Evolutionary conservation across 2,329 filamentous ascomycete species (phyloP).

Genomic region (Phyllosticta capitalensis): DNA sequence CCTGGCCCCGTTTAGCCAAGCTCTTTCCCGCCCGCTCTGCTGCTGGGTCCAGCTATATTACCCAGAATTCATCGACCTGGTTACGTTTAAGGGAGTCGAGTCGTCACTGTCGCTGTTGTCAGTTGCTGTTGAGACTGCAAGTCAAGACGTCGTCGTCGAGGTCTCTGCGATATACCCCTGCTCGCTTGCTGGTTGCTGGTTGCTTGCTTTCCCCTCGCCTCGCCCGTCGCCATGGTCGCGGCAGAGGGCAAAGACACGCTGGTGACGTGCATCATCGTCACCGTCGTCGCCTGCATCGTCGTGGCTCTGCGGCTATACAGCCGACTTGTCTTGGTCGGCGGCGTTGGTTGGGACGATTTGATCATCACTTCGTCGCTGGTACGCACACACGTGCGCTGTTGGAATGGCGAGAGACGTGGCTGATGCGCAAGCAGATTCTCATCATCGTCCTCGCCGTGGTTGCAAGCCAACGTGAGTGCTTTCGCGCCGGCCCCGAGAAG

Average conservation of each 20-base stretch:
- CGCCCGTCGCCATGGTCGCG: background rate
- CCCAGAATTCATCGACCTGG: background rate
- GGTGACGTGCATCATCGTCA: background rate
- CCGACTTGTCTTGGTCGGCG: background rate
- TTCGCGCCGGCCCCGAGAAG: no score
- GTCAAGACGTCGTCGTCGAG: no score
- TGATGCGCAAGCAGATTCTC: background rate
- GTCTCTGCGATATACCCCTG: no score
- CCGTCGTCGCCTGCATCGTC: background rate
- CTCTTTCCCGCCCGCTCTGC: background rate
- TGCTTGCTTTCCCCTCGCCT: background rate
- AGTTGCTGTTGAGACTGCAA: no score
- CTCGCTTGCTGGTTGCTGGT: no score
- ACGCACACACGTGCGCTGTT: background rate
- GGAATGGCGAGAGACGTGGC: background rate
- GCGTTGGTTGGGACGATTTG: slow-evolving; percentile 1
- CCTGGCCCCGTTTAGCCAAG: background rate
- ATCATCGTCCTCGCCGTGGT: background rate
- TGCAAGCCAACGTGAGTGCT: background rate
- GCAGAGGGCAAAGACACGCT: background rate
- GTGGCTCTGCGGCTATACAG: background rate
- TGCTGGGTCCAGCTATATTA: background rate
- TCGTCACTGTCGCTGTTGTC: background rate
- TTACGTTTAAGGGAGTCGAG: no score
- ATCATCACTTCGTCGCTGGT: slow-evolving; percentile 1